Evolutionary conservation across 495 filamentous ascomycete species (phyloP).

Genomic region (Penicillium longicatenatum): DNA sequence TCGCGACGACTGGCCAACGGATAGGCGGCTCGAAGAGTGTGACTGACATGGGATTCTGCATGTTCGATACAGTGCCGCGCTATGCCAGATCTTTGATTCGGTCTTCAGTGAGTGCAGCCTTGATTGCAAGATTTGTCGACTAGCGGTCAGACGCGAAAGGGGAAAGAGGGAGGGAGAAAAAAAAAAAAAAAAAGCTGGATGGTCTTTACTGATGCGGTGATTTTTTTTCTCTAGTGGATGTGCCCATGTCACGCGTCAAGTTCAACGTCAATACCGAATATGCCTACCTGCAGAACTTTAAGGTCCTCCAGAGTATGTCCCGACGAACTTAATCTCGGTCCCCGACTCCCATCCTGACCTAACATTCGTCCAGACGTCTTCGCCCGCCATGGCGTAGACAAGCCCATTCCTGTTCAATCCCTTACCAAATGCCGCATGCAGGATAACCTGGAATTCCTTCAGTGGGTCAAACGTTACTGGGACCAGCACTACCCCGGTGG

Average conservation of each 20-base stretch:
- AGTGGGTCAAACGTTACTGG: constrained; percentile 96
- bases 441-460: constrained; percentile 98
- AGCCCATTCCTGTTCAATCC: constrained; percentile 80
- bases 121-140: not conserved
- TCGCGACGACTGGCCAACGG: not conserved
- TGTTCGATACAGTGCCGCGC: constrained; percentile 69
- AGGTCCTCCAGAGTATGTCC: constrained; percentile 85
- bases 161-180: not conserved
- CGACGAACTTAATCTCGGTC: constrained; percentile 3
- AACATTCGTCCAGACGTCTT: constrained; percentile 66
- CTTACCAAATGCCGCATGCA: constrained; percentile 99
- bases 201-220: constrained; percentile 22
- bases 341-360: constrained; percentile 8
- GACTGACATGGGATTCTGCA: constrained; percentile 23
- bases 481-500: constrained; percentile 96
- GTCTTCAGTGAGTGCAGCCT: constrained; percentile 71
- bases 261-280: constrained; percentile 98
- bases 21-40: not conserved
- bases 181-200: not conserved
- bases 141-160: constrained; percentile 5
- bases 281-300: constrained; percentile 97
- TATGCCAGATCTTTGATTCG: constrained; percentile 96
- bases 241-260: constrained; percentile 95
- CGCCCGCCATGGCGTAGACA: constrained; percentile 80
- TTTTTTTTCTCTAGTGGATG: constrained; percentile 61